A percentile compares a stretch with the other conserved stretches of the same genome.
These are phyloP conservation scores for Phyllosticta citriasiana DNA, from an alignment of 2,329 filamentous ascomycete species.

Conservation along the genomic window DNA sequence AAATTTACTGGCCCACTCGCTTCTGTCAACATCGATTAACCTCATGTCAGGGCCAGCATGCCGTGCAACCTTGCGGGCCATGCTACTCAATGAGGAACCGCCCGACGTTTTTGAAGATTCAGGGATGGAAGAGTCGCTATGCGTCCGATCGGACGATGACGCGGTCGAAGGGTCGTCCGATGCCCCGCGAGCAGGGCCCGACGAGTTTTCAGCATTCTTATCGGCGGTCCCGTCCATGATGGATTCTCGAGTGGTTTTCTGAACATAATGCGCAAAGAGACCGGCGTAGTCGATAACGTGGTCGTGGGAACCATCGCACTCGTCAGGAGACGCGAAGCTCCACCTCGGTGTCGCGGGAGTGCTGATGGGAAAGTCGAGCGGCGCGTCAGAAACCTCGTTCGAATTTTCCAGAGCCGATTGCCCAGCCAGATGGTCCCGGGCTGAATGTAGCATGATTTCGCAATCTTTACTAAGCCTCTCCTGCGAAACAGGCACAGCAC, in stretches of 20 bases:
- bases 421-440: background rate
- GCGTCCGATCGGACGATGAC: background rate
- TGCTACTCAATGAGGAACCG: slow-evolving; percentile 18
- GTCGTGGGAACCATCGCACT: background rate
- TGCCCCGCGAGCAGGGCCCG: background rate
- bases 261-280: background rate
- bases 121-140: background rate
- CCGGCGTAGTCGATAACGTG: background rate
- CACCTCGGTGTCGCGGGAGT: background rate
- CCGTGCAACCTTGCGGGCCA: slow-evolving; percentile 18
- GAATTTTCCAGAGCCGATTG: background rate
- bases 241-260: background rate
- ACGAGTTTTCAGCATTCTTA: background rate
- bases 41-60: slow-evolving; percentile 18
- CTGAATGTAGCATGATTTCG: background rate
- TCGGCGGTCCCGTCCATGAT: background rate
- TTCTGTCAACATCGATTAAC: slow-evolving; percentile 13
- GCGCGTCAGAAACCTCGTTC: background rate
- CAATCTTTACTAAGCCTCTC: background rate
- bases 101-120: slow-evolving; percentile 1
- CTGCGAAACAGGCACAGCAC: background rate
- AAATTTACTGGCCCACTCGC: background rate
- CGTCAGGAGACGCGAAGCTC: background rate
- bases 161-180: background rate
- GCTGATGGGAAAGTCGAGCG: background rate